Base-by-base conservation (phyloP, 2,329 filamentous ascomycete genomes). In the Neofusicoccum ribis region DNA sequence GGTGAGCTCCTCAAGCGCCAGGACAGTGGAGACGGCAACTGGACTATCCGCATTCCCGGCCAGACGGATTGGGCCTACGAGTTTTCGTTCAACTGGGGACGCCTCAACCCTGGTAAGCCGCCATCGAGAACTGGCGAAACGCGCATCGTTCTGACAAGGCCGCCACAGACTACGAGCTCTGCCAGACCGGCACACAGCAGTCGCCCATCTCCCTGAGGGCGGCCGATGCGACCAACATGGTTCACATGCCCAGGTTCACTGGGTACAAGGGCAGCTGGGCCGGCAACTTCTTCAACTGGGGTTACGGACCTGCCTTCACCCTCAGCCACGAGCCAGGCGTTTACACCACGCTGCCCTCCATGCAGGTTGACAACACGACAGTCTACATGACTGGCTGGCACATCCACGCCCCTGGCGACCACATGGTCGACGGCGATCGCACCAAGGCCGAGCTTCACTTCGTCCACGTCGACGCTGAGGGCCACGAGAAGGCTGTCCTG, bases 341-440 rank as follows among this genome's bases (percentile, higher is more conserved):
- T 36, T 79, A 78, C 67, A 78, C 76, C 5, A 69, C 67, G 1
- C 73, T 79, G 34, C 81, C 82, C 2, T 75, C 75, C 50, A 72
- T 84, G 65, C 77, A 73, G 1, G 83, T 79, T 70, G 80, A 83
- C 61, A 79, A 82, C 70, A 73, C 78, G 66, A 83, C 79, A 0
- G 75, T 81, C 23, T 84, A 82, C 69, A 74, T 85, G 8, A 76
- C 73, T 46, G 81, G 81, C 52, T 85, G 82, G 81, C 83, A 85
- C 73, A 80, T 84, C 56, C 83, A 85, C 69, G 70, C 81, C 0
- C 83, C 83, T 0, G 81, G 81, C 5, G 83, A 85, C 65, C 83
- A 85, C 70, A 74, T 76, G 2, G 76, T 85, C 3, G 73, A 78
- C 52, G 79, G 79, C 39, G 72, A 77, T 43, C 76, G 78, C 41